Evolutionary conservation across 192 early-diverging fungal genomes (phyloP).

Genomic region (Umbelopsis isabellina): DNA sequence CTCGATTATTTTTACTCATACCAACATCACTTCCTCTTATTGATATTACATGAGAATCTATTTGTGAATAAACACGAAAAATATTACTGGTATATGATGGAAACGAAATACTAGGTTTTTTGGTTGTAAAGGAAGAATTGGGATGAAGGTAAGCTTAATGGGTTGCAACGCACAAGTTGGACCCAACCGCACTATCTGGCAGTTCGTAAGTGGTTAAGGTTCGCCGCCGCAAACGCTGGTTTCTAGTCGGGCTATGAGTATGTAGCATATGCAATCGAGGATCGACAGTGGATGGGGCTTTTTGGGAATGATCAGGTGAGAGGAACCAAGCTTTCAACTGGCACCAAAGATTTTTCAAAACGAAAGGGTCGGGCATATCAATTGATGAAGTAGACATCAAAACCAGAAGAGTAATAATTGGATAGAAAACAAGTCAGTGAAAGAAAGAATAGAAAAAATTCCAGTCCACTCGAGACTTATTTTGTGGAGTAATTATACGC

Average conservation of each 20-base stretch:
- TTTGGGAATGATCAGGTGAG: neutral
- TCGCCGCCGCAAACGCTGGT: slow-evolving; percentile 1
- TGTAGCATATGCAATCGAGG: slow-evolving; percentile 8
- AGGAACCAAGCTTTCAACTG: slow-evolving; percentile 10
- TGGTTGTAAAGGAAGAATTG: neutral
- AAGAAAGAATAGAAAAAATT: neutral
- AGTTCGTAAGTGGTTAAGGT: slow-evolving; percentile 2
- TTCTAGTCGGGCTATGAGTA: neutral
- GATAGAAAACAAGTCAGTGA: neutral
- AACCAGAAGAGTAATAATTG: neutral
- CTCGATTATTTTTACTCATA: neutral
- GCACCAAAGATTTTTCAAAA: neutral
- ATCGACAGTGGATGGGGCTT: neutral
- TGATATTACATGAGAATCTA: slow-evolving; percentile 3
- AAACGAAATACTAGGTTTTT: neutral
- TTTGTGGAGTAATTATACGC: neutral
- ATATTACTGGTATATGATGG: neutral
- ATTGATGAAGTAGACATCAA: neutral
- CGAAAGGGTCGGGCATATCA: neutral
- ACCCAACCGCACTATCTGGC: neutral
- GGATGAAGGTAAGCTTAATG: too few relatives aligned
- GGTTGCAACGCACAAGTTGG: neutral
- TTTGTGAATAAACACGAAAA: slow-evolving; percentile 21
- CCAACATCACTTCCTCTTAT: neutral
- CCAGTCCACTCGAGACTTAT: neutral